These are phyloP conservation scores for Leccinum broughii DNA, from an alignment of 768 basidiomycete species.

Conservation along the genomic window DNA sequence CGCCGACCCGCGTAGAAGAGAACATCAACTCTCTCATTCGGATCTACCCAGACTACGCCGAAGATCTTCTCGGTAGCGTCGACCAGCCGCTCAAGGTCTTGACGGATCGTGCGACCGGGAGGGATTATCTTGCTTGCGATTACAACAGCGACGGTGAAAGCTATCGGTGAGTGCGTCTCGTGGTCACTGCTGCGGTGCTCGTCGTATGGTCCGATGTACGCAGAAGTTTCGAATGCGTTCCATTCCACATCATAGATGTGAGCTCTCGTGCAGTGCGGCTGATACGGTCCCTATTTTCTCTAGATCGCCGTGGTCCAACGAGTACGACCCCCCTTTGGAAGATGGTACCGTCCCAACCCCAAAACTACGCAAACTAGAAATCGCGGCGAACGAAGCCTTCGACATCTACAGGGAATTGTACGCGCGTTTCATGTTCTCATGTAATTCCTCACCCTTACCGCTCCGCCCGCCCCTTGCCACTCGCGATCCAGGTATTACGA, in stretches of 20 bases:
- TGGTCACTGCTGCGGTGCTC: neutral
- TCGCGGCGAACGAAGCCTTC: constrained; percentile 93
- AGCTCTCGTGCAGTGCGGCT: constrained; percentile 7
- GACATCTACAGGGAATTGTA: constrained; percentile 97
- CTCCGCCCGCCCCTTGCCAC: neutral
- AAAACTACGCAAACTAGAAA: constrained; percentile 87
- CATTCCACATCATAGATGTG: neutral
- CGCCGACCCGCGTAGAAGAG: constrained; percentile 83
- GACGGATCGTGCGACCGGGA: constrained; percentile 77
- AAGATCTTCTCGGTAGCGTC: constrained; percentile 91
- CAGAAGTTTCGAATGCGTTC: neutral
- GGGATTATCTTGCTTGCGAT: constrained; percentile 91
- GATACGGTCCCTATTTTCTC: constrained; percentile 6
- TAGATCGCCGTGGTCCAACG: constrained; percentile 98
- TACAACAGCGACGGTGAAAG: constrained; percentile 93
- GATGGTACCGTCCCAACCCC: constrained; percentile 86
- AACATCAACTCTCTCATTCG: constrained; percentile 80
- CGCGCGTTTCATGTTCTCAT: constrained; percentile 30
- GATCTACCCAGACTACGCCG: constrained; percentile 90
- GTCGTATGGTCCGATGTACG: neutral
- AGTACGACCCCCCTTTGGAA: constrained; percentile 87
- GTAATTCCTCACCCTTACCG: neutral
- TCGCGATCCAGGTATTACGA: constrained; percentile 78
- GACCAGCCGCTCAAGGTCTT: constrained; percentile 89
- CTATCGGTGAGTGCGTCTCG: constrained; percentile 52